Percentiles rank a stretch among this genome's conserved stretches.
Conservation (phyloP, 2,329 filamentous ascomycete species). For the Aureobasidium namibiae region DNA sequence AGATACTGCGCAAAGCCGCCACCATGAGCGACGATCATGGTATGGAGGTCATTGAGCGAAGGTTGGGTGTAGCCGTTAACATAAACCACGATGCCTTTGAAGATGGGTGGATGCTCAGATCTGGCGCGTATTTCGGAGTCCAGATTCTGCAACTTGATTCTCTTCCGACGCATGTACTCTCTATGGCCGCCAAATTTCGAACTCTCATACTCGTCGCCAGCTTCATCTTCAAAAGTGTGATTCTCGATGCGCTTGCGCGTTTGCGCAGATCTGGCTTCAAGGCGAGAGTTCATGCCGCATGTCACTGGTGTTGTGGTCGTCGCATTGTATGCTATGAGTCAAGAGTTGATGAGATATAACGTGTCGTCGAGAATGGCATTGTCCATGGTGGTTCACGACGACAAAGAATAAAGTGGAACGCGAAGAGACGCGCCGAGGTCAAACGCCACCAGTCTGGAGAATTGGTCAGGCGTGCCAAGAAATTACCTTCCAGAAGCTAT, state of each 20-base stretch:
- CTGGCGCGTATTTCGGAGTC: slow-evolving; percentile 71
- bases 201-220: slow-evolving; percentile 81
- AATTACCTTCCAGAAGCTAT: neutral
- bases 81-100: slow-evolving; percentile 82
- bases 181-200: slow-evolving; percentile 82
- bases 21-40: slow-evolving; percentile 83
- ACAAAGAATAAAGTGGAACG: slow-evolving; percentile 10
- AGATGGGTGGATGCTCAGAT: slow-evolving; percentile 71
- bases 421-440: neutral
- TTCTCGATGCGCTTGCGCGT: slow-evolving; percentile 57
- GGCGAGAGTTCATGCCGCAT: slow-evolving; percentile 50
- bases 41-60: slow-evolving; percentile 79
- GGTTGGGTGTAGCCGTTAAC: slow-evolving; percentile 96
- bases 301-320: neutral
- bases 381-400: neutral
- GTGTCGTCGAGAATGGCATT: neutral
- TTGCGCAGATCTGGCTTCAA: slow-evolving; percentile 50
- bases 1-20: slow-evolving; percentile 92
- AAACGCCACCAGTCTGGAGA: slow-evolving; percentile 2
- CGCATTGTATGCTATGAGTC: neutral
- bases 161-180: slow-evolving; percentile 93
- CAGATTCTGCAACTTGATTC: slow-evolving; percentile 92
- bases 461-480: neutral
- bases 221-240: slow-evolving; percentile 70
- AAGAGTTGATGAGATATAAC: neutral